A percentile compares a stretch with the other conserved stretches of the same genome.
These are phyloP conservation scores for Aspergillus homomorphus DNA, from an alignment of 495 filamentous ascomycete species.

Conservation along the genomic window DNA sequence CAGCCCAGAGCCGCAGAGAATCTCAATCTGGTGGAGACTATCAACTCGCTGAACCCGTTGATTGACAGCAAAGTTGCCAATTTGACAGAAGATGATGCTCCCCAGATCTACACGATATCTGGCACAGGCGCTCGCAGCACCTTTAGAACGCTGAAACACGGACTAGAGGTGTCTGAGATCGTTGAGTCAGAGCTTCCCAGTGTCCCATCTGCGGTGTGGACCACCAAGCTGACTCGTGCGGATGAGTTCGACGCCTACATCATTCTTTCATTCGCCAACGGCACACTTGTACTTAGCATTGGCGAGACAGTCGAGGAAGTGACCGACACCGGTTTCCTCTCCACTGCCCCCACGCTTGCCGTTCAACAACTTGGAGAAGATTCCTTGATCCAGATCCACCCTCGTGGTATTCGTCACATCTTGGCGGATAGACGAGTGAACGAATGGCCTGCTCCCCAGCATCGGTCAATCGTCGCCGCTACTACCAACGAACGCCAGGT, in stretches of 20 bases:
- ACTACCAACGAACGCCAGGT: slow-evolving; percentile 92
- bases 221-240: slow-evolving; percentile 75
- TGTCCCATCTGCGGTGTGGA: slow-evolving; percentile 89
- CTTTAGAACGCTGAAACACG: slow-evolving; percentile 89
- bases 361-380: slow-evolving; percentile 94
- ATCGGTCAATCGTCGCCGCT: slow-evolving; percentile 93
- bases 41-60: slow-evolving; percentile 86
- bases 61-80: slow-evolving; percentile 89
- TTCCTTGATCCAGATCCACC: slow-evolving; percentile 89
- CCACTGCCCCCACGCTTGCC: slow-evolving; percentile 79
- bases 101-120: slow-evolving; percentile 91
- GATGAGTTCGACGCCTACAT: slow-evolving; percentile 87
- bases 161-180: slow-evolving; percentile 88
- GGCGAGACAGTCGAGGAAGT: slow-evolving; percentile 97
- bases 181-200: slow-evolving; percentile 87
- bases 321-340: slow-evolving; percentile 85
- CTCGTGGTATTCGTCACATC: slow-evolving; percentile 90
- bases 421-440: slow-evolving; percentile 75
- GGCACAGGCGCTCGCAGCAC: slow-evolving; percentile 84
- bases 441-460: slow-evolving; percentile 90
- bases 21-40: slow-evolving; percentile 76
- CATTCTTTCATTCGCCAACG: slow-evolving; percentile 64
- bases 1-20: slow-evolving; percentile 76
- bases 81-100: slow-evolving; percentile 84
- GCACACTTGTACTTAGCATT: slow-evolving; percentile 84